Evolutionary conservation across 306 rosid genomes (phyloP).

Genomic region (Lupinus albus): DNA sequence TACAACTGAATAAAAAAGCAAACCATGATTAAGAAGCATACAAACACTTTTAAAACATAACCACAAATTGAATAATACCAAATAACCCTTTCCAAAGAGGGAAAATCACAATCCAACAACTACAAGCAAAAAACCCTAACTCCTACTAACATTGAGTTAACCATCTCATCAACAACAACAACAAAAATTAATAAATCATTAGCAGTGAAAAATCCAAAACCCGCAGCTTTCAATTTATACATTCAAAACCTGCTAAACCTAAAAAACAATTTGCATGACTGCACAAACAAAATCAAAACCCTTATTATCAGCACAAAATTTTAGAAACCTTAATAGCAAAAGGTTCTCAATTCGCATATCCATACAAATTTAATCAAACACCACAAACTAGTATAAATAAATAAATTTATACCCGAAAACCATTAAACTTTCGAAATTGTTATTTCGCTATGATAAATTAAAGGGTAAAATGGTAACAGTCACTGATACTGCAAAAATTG

Average conservation of each 20-base stretch:
- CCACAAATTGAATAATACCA: conserved; percentile 28
- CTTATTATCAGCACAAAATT: conserved; percentile 17
- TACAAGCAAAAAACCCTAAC: conserved; percentile 48
- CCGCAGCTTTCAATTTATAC: background rate
- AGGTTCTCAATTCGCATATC: conserved; percentile 6
- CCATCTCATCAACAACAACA: conserved; percentile 6
- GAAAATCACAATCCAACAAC: conserved; percentile 5
- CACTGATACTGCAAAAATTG: conserved; percentile 28
- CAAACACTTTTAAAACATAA: conserved; percentile 1
- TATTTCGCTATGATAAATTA: background rate
- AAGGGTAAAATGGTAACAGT: background rate
- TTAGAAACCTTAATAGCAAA: conserved; percentile 20
- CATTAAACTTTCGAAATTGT: background rate
- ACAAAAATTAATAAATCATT: background rate
- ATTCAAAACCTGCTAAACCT: conserved; percentile 1
- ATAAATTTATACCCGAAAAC: background rate
- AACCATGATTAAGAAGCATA: conserved; percentile 9
- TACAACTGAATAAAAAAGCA: conserved; percentile 11
- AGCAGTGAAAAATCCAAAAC: conserved; percentile 8
- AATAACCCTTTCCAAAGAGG: background rate
- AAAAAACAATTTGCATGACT: conserved; percentile 16
- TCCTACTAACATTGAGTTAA: conserved; percentile 12
- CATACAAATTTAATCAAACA: conserved; percentile 31
- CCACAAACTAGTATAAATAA: background rate
- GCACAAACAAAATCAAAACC: conserved; percentile 27